Conservation (phyloP, 768 basidiomycete genomes). For the Boletus huronensis region DNA sequence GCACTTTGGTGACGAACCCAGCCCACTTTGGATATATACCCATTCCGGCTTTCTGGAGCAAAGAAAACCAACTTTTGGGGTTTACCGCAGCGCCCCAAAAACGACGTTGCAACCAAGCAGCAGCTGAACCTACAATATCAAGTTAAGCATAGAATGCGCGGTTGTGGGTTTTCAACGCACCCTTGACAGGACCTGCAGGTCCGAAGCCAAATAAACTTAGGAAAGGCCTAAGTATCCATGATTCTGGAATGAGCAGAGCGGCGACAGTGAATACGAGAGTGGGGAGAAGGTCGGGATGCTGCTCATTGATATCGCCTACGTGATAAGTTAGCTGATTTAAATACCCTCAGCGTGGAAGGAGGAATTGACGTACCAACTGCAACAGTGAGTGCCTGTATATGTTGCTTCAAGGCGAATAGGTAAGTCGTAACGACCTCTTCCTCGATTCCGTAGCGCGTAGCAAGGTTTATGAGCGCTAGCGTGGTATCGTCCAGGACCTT, state of each 20-base stretch:
- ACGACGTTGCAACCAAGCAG: constrained; percentile 5
- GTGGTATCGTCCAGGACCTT: constrained; percentile 3
- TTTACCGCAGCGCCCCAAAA: constrained; percentile 9
- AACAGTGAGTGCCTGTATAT: constrained; percentile 4
- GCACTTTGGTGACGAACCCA: neutral
- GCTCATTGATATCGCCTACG: constrained; percentile 14
- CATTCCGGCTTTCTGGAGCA: constrained; percentile 16
- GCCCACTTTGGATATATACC: constrained; percentile 8
- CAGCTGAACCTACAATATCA: constrained; percentile 7
- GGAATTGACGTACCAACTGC: constrained; percentile 4
- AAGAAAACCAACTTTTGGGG: constrained; percentile 9
- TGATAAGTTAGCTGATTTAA: neutral
- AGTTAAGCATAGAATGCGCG: neutral
- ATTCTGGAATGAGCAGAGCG: constrained; percentile 8
- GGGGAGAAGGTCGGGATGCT: constrained; percentile 5
- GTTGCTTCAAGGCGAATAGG: constrained; percentile 3
- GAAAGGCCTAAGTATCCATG: constrained; percentile 15
- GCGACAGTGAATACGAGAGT: neutral
- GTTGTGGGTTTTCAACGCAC: neutral
- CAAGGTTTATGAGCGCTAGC: constrained; percentile 1
- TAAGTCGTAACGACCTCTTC: constrained; percentile 4
- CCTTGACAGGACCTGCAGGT: constrained; percentile 11
- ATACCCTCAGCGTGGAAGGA: neutral
- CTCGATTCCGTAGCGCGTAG: constrained; percentile 1
- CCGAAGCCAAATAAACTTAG: constrained; percentile 15